phyloP scores from a whole-genome alignment of 2,329 filamentous ascomycete species.

The Coniochaeta hoffmannii region DNA sequence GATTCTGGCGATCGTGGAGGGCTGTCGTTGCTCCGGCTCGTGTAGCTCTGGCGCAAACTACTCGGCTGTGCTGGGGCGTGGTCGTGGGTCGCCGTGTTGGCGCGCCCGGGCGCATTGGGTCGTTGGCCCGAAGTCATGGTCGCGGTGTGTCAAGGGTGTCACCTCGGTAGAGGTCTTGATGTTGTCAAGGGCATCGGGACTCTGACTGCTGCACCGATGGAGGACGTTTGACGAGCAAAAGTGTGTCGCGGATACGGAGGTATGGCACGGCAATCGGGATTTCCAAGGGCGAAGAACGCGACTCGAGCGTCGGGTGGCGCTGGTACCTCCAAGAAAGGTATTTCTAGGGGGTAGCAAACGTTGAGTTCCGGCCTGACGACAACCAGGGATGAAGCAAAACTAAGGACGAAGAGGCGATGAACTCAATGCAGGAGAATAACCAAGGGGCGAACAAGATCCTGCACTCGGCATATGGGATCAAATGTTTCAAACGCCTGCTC shows the following conservation, averaged over 20 bases:
- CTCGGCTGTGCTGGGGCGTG: conserved; percentile 37
- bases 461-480: too few relatives aligned
- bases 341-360: not conserved
- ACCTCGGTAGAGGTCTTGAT: not conserved
- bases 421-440: too few relatives aligned
- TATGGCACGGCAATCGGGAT: too few relatives aligned
- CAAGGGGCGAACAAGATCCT: too few relatives aligned
- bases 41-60: conserved; percentile 37
- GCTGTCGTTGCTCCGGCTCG: conserved; percentile 6
- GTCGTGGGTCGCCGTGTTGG: conserved; percentile 13
- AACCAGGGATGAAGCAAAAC: not conserved
- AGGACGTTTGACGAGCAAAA: not conserved
- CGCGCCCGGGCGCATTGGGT: conserved; percentile 4
- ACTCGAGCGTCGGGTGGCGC: not conserved
- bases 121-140: conserved; percentile 11
- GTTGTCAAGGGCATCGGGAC: not conserved
- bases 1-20: conserved; percentile 5
- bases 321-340: not conserved
- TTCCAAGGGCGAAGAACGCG: not conserved
- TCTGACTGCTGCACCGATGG: not conserved
- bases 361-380: not conserved
- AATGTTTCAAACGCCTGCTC: too few relatives aligned
- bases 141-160: too few relatives aligned
- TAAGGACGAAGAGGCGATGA: not conserved
- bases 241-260: not conserved